Conservation (phyloP, 2,329 filamentous ascomycete genomes). For the Venturia asperata region DNA sequence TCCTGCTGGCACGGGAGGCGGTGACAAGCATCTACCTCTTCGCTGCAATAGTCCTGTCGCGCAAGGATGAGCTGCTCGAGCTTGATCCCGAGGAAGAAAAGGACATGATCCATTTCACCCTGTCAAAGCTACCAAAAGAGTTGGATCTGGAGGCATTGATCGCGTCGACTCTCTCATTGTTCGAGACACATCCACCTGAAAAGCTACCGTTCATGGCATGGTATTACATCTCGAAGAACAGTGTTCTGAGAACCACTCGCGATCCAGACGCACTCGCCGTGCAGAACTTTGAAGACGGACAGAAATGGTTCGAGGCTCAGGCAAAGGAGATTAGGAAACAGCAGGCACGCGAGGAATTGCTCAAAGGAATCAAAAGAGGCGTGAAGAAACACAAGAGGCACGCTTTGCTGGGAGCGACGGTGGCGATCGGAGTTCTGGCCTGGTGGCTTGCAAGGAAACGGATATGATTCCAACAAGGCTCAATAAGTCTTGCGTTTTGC, state of each 20-base stretch:
- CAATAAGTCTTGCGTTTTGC: no score
- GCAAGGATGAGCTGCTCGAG: slow-evolving; percentile 76
- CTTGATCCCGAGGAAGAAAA: slow-evolving; percentile 79
- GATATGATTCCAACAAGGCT: background rate
- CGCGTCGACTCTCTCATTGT: slow-evolving; percentile 55
- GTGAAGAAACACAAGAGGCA: slow-evolving; percentile 61
- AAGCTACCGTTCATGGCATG: slow-evolving; percentile 58
- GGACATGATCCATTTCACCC: slow-evolving; percentile 82
- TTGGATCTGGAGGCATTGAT: slow-evolving; percentile 77
- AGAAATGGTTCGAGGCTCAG: slow-evolving; percentile 57
- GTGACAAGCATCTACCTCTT: slow-evolving; percentile 88
- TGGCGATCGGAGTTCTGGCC: slow-evolving; percentile 32
- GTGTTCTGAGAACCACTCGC: slow-evolving; percentile 74
- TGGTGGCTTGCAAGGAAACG: slow-evolving; percentile 26
- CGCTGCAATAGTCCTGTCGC: slow-evolving; percentile 71
- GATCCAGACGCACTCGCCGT: slow-evolving; percentile 32
- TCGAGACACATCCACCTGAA: slow-evolving; percentile 62
- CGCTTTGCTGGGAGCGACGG: slow-evolving; percentile 49
- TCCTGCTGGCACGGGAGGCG: slow-evolving; percentile 79
- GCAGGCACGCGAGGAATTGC: slow-evolving; percentile 49
- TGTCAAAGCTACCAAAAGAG: slow-evolving; percentile 77
- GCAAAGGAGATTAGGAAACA: slow-evolving; percentile 61
- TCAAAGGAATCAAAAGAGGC: slow-evolving; percentile 33
- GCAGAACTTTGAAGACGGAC: slow-evolving; percentile 45
- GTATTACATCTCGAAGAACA: slow-evolving; percentile 63